Evolutionary conservation across 1,139 yeast genomes (phyloP).

Genomic region (Debaryomyces robertsiae): DNA sequence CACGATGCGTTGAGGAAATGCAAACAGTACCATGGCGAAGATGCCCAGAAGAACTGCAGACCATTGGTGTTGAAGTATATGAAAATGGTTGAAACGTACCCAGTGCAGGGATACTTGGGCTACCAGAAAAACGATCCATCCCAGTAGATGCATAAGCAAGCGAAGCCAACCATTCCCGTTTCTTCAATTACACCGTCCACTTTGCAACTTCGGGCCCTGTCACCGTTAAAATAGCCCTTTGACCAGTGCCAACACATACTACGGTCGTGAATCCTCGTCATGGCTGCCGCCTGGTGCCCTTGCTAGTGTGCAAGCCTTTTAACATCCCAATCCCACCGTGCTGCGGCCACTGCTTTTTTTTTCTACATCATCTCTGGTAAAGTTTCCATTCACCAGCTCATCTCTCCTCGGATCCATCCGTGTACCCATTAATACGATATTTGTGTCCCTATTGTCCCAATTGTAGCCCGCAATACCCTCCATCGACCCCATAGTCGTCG

Average conservation of each 20-base stretch:
- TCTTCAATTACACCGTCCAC: too few species aligned
- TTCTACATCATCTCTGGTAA: background rate
- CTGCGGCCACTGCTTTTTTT: background rate
- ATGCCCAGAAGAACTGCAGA: conserved; percentile 69
- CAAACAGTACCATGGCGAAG: conserved; percentile 75
- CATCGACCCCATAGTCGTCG: too few species aligned
- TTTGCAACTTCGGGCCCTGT: too few species aligned
- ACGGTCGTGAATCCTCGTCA: too few species aligned
- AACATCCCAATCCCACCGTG: too few species aligned
- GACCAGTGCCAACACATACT: too few species aligned
- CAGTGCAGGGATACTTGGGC: conserved; percentile 72
- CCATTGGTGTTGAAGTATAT: conserved; percentile 71
- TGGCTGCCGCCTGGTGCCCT: too few species aligned
- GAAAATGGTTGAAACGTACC: conserved; percentile 71
- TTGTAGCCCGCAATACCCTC: background rate
- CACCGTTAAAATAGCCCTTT: too few species aligned
- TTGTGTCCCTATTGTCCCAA: background rate
- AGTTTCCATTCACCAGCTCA: background rate
- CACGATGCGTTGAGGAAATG: conserved; percentile 77
- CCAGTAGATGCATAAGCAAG: conserved; percentile 40
- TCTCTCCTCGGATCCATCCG: background rate
- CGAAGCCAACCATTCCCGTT: too few species aligned
- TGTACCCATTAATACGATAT: conserved; percentile 7
- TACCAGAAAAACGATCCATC: conserved; percentile 87
- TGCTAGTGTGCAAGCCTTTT: too few species aligned